Base-by-base conservation (phyloP, 2,329 filamentous ascomycete genomes). In the Xylaria sp. region DNA sequence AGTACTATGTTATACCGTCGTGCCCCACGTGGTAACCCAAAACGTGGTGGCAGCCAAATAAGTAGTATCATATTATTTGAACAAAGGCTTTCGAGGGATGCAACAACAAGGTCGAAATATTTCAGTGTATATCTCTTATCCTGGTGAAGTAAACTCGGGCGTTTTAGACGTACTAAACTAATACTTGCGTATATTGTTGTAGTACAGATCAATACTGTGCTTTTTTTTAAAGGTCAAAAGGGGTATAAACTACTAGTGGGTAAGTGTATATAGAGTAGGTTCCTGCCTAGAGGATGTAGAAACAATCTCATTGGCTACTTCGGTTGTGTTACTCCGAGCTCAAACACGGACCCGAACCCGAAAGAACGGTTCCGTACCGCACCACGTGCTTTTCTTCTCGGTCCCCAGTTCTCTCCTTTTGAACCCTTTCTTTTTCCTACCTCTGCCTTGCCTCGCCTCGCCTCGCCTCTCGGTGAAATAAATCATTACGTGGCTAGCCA, bases 341-440 rank as follows among this genome's bases (percentile, higher is more conserved):
- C 8, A 49, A 31, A 6, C n/a, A 57, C 62, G 62, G 62, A 57
- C 20, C 62, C 62, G 62, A 64, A n/a, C n/a, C 41, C 39, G n/a
- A 56, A 12, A 36, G n/a, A 36, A 48, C 51, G 39, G 39, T 13
- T 57, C 61, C 61, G 61, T 49, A 23, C 5, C 13, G n/a, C 52
- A 55, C 23, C 28, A 54, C 51, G 28, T 54, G 43, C n/a, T 46
- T 43, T 13, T n/a, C 18, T n/a, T n/a, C 6, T n/a, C 15, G 18
- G 13, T 46, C 41, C 15, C 15, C 39, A 15, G 13, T 43, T 46
- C 18, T 46, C 18, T 46, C 18, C 15, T n/a, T 46, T 15, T 46
- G 28, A 4, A 28, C 33, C 18, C 41, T 43, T 46, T n/a, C n/a
- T 7, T 46, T 48, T 20, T 48, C 20, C 18, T 46, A 7, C n/a